Percentiles rank a stretch among this genome's conserved stretches.
Conservation (phyloP, 805 yeast species). For the Tetrapisispora pingtungensis region DNA sequence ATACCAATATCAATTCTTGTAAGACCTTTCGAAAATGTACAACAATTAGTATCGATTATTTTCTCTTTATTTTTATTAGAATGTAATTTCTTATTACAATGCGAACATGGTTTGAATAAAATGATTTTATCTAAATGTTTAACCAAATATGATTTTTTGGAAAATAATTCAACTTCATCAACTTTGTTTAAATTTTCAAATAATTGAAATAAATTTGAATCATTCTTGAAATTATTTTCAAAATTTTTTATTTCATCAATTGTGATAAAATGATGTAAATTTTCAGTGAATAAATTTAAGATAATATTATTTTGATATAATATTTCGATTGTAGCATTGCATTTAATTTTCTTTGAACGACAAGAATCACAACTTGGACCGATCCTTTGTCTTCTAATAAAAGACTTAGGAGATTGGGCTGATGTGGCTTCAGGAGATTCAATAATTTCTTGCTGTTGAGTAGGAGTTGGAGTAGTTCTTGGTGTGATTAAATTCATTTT, state of each 20-base stretch:
- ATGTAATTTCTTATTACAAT: slow-evolving; percentile 32
- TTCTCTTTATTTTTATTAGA: not conserved
- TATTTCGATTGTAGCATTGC: slow-evolving; percentile 54
- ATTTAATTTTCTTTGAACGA: slow-evolving; percentile 61
- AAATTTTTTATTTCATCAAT: slow-evolving; percentile 8
- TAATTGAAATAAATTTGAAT: not conserved
- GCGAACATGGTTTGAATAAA: slow-evolving; percentile 45
- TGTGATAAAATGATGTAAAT: slow-evolving; percentile 18
- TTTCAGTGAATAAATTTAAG: slow-evolving; percentile 3
- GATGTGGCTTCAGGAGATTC: no score
- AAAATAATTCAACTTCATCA: slow-evolving; percentile 1
- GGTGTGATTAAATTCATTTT: not conserved
- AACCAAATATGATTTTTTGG: slow-evolving; percentile 7
- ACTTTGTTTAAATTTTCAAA: not conserved
- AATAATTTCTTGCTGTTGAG: not conserved
- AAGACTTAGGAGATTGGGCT: not conserved
- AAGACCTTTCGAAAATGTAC: slow-evolving; percentile 51
- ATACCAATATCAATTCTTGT: slow-evolving; percentile 22
- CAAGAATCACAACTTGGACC: slow-evolving; percentile 75
- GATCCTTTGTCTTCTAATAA: slow-evolving; percentile 44
- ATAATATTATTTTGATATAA: slow-evolving; percentile 23
- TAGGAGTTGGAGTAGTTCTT: not conserved
- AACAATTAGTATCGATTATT: slow-evolving; percentile 13
- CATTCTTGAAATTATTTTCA: not conserved
- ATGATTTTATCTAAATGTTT: slow-evolving; percentile 31